Conservation (phyloP, 2,329 filamentous ascomycete species). For the Nemania diffusa region DNA sequence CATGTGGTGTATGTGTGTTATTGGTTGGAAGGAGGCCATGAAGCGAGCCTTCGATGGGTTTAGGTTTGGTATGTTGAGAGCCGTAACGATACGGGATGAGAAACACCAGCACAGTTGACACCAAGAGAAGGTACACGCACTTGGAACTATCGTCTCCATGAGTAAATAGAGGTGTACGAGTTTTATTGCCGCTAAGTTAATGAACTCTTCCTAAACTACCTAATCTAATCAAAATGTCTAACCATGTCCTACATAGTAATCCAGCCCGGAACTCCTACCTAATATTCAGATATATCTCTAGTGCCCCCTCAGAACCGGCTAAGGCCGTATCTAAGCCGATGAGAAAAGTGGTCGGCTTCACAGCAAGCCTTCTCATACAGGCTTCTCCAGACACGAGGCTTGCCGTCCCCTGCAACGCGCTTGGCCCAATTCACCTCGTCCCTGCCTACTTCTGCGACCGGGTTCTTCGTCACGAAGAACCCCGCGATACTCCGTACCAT, state of each 20-base stretch:
- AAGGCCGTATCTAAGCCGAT: constrained; percentile 26
- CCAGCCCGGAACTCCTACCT: not conserved
- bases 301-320: too few relatives aligned
- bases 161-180: not conserved
- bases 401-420: not conserved
- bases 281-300: not conserved
- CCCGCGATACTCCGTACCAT: not conserved
- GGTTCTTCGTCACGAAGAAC: not conserved
- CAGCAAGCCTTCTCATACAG: constrained; percentile 43
- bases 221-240: not conserved
- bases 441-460: constrained; percentile 26
- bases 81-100: not conserved
- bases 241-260: not conserved
- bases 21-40: not conserved
- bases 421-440: constrained; percentile 34
- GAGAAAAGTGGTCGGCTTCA: constrained; percentile 19
- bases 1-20: not conserved
- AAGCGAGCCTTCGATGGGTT: not conserved
- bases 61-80: not conserved
- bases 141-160: not conserved
- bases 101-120: not conserved
- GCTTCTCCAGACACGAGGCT: constrained; percentile 23
- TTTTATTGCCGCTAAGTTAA: constrained; percentile 1
- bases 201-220: not conserved
- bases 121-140: not conserved